Percentiles rank a stretch among this genome's conserved stretches.
Evolutionary conservation across 345 rosid species (phyloP).

Genomic region (Eucalyptus victrix): DNA sequence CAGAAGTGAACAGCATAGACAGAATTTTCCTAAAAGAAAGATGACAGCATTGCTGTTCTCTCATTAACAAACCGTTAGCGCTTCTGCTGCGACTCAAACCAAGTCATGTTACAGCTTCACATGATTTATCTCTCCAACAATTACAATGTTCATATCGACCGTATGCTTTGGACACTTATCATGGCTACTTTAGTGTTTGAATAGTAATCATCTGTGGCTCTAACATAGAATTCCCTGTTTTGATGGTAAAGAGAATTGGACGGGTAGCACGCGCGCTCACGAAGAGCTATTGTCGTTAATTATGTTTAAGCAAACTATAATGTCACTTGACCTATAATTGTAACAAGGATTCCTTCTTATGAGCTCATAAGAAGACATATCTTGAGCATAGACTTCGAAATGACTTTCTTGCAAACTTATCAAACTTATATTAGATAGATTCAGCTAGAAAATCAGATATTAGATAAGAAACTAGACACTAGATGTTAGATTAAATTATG

Average conservation of each 20-base stretch:
- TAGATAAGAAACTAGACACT: neutral
- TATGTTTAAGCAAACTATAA: neutral
- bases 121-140: neutral
- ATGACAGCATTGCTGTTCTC: neutral
- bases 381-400: neutral
- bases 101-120: neutral
- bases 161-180: neutral
- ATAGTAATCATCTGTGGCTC: neutral
- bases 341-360: neutral
- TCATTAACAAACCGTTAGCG: neutral
- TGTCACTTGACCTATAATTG: neutral
- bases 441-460: neutral
- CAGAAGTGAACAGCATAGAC: neutral
- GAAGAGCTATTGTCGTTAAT: neutral
- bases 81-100: neutral
- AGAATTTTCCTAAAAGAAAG: neutral
- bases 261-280: fast-evolving
- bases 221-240: neutral
- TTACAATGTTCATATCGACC: neutral
- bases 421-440: neutral
- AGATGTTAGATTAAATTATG: neutral
- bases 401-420: neutral
- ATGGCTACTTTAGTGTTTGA: neutral
- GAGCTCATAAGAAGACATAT: neutral
- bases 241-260: neutral